Base-by-base conservation (phyloP, 164 flowering plant species). In the Kalanchoe fedtschenkoi region DNA sequence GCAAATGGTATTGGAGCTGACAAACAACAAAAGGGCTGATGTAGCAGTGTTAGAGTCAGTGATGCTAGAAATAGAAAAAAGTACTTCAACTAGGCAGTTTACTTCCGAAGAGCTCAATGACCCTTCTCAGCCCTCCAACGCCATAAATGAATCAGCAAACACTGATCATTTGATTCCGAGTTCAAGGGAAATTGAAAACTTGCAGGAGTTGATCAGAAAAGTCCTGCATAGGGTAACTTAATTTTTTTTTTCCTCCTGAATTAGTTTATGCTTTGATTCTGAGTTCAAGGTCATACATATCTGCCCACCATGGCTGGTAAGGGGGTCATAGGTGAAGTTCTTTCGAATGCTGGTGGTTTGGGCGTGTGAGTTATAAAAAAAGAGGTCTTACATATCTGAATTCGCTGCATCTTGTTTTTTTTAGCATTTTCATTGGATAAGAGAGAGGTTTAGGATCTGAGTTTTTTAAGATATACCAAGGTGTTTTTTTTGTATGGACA, bases 121-220 rank as follows among this genome's bases (percentile, higher is more conserved):
- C 32, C 13, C 26, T 29, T 24, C 54, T 11, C 56, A 51, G 26
- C 33, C 32, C 32, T 24, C 56, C 13, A 32, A 26, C 13, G 9
- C 32, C 32, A 26, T 51, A 17, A 51, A 53, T 46, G 63, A 57
- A 4, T 67, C 72, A 53, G 34, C 32, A 55, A 6, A 43, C 43
- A 16, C 57, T 6, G 82, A 73, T 22, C 32, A 60, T 38, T 65
- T 33, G 43, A 43, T 59, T 29, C 74, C 69, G 26, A 68, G 47
- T 59, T 73, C 78, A 35, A 62, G 79, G 47, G 89, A 90, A 70
- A 81, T 76, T 66, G 80, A 76, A 64, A 71, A 76, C 37, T 67
- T 88, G 64, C 29, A 82, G 61, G 84, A 83, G 66, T 65, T 75
- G 60, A 76, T 95, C 38, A 95, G 97, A 14, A 84, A 84, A 71